Conservation (phyloP, 2,329 filamentous ascomycete species). For the Arthrobotrys musiformis region DNA sequence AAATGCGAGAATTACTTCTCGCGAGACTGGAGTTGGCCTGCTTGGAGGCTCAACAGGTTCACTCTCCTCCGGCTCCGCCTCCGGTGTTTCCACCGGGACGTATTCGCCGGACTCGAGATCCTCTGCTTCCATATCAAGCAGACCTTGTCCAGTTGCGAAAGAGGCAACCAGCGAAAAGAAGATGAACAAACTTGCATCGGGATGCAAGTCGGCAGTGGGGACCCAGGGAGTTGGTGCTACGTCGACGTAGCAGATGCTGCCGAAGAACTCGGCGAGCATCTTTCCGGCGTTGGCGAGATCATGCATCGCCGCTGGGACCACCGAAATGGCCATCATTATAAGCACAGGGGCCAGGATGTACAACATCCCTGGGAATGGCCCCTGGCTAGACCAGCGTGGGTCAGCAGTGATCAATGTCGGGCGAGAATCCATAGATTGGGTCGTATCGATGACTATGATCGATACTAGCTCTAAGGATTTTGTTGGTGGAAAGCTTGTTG, state of each 20-base stretch:
- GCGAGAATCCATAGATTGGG: not conserved
- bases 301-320: not conserved
- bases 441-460: slow-evolving; percentile 1
- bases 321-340: slow-evolving; percentile 5
- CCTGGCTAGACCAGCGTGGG: not conserved
- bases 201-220: slow-evolving; percentile 11
- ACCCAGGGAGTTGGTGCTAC: slow-evolving; percentile 4
- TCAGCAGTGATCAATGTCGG: not conserved
- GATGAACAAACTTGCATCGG: not conserved
- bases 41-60: not conserved
- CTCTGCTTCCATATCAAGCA: not conserved
- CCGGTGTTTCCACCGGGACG: slow-evolving; percentile 25
- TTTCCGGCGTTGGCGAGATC: not conserved
- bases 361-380: slow-evolving; percentile 5
- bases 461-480: slow-evolving; percentile 14
- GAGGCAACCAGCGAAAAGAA: not conserved
- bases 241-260: slow-evolving; percentile 9
- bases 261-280: slow-evolving; percentile 8
- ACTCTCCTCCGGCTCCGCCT: not conserved
- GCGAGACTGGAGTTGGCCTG: not conserved
- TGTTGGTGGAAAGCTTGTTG: not conserved
- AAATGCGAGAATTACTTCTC: not conserved
- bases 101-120: slow-evolving; percentile 1
- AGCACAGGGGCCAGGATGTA: not conserved
- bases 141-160: slow-evolving; percentile 4